Conservation (phyloP, 257 asterid genomes). For the Haberlea rhodopensis region DNA sequence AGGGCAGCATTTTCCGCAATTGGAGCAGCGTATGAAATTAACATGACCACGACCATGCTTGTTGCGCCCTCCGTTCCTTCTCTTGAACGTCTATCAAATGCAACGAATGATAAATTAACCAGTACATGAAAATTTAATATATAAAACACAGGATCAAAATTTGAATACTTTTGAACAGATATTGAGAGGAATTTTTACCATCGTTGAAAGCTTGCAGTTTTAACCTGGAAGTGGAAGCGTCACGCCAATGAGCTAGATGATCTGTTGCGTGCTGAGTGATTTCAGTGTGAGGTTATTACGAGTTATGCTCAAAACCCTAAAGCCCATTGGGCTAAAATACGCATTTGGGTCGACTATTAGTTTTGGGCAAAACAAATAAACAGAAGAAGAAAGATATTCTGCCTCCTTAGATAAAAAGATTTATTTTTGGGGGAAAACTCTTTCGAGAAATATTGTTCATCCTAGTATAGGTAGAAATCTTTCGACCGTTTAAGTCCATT, state of each 20-base stretch:
- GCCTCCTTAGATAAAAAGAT: no score
- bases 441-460: no score
- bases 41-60: no score
- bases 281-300: conserved; percentile 15
- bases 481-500: no score
- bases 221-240: conserved; percentile 22
- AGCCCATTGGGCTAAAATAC: conserved; percentile 9
- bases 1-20: conserved; percentile 75
- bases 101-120: not conserved
- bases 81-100: conserved; percentile 57
- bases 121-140: not conserved
- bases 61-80: conserved; percentile 74
- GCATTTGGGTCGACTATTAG: no score
- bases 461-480: no score
- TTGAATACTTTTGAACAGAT: not conserved
- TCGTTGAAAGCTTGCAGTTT: conserved; percentile 23
- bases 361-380: no score
- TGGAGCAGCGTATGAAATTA: conserved; percentile 70
- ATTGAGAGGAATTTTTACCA: conserved; percentile 25
- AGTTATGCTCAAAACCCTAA: conserved; percentile 29
- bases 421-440: no score
- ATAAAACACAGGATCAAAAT: not conserved
- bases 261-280: conserved; percentile 24
- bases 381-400: no score
- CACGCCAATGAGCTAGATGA: conserved; percentile 18